A percentile compares a stretch with the other conserved stretches of the same genome.
Conservation (phyloP, 1,139 yeast species). For the Maudiozyma humilis region DNA sequence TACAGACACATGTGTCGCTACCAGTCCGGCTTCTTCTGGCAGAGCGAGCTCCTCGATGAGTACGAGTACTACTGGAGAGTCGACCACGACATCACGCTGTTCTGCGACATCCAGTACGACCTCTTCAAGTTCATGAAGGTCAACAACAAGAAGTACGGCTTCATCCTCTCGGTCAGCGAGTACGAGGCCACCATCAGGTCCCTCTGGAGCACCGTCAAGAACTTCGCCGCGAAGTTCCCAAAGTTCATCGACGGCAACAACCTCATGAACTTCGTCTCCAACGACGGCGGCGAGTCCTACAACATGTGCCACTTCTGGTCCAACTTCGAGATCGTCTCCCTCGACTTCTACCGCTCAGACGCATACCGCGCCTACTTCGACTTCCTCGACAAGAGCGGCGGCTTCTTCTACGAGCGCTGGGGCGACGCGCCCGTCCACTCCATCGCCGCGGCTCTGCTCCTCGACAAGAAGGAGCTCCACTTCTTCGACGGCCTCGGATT, state of each 20-base stretch:
- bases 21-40: conserved; percentile 83
- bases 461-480: conserved; percentile 59
- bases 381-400: conserved; percentile 67
- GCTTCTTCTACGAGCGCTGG: conserved; percentile 88
- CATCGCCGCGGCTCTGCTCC: conserved; percentile 70
- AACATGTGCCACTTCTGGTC: conserved; percentile 87
- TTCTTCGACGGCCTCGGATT: conserved; percentile 80
- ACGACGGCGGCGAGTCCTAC: conserved; percentile 58
- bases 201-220: conserved; percentile 69
- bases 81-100: conserved; percentile 74
- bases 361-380: conserved; percentile 65
- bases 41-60: conserved; percentile 61
- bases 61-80: conserved; percentile 92
- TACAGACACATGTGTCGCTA: conserved; percentile 88
- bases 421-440: conserved; percentile 92
- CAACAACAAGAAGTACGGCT: conserved; percentile 65
- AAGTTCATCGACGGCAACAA: conserved; percentile 58
- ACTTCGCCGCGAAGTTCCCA: conserved; percentile 57
- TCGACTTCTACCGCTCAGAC: conserved; percentile 65
- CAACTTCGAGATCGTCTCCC: conserved; percentile 71
- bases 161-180: conserved; percentile 78
- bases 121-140: conserved; percentile 74
- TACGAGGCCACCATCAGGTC: conserved; percentile 73
- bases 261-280: conserved; percentile 62
- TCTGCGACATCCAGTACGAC: conserved; percentile 76